These are phyloP conservation scores for Neurospora sp. DNA, from an alignment of 2,329 filamentous ascomycete species.

Conservation along the genomic window DNA sequence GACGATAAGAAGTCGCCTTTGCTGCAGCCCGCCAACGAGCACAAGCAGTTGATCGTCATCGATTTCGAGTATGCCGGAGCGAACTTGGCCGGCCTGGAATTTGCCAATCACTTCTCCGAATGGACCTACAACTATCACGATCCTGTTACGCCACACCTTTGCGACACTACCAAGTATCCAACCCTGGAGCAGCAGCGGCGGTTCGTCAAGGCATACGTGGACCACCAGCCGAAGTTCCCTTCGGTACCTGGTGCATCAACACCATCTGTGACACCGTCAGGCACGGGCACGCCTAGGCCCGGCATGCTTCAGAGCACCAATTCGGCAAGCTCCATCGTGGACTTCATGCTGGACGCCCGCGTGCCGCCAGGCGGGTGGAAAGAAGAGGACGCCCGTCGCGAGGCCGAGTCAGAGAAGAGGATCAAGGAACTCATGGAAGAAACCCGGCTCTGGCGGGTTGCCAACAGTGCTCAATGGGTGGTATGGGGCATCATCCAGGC, in stretches of 20 bases:
- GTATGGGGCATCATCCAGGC: constrained; percentile 97
- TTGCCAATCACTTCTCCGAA: constrained; percentile 96
- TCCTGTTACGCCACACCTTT: constrained; percentile 50
- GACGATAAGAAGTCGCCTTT: constrained; percentile 73
- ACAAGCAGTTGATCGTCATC: constrained; percentile 94
- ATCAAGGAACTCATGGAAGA: constrained; percentile 66
- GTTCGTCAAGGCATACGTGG: constrained; percentile 79
- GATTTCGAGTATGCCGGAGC: constrained; percentile 96
- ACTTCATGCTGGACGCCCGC: constrained; percentile 77
- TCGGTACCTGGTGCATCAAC: constrained; percentile 34
- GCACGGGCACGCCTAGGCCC: constrained; percentile 21
- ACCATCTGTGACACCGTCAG: constrained; percentile 30
- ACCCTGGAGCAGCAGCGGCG: constrained; percentile 69
- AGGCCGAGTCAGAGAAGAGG: constrained; percentile 55
- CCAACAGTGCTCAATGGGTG: constrained; percentile 84
- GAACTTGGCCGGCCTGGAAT: constrained; percentile 78
- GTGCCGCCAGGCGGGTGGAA: constrained; percentile 44
- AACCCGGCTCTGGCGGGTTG: constrained; percentile 73
- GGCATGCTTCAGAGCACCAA: constrained; percentile 22
- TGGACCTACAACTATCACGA: constrained; percentile 99
- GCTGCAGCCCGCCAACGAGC: constrained; percentile 78
- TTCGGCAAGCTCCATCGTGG: constrained; percentile 43
- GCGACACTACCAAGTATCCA: constrained; percentile 63
- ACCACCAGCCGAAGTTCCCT: constrained; percentile 62
- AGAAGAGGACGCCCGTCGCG: constrained; percentile 51